phyloP scores from a whole-genome alignment of 768 basidiomycete species.

The Leccinum barrowsii region DNA sequence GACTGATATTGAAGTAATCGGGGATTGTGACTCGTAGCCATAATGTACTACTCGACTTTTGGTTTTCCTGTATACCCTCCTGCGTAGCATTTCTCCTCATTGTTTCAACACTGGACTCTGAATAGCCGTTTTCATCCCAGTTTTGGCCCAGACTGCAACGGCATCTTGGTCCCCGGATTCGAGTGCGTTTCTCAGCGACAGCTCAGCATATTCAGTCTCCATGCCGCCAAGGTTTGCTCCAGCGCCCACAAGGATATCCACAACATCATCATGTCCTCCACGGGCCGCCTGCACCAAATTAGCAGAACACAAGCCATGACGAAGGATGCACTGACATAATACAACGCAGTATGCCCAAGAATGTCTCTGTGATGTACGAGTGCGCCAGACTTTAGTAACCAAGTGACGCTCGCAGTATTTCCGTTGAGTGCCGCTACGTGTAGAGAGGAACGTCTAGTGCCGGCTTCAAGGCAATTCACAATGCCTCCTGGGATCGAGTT shows the following conservation, averaged over 20 bases:
- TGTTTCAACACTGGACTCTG: neutral
- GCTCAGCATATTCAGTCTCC: constrained; percentile 56
- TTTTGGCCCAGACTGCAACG: constrained; percentile 53
- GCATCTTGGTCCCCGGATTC: constrained; percentile 40
- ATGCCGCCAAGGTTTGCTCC: constrained; percentile 72
- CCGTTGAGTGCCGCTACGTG: constrained; percentile 79
- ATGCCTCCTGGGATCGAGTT: constrained; percentile 56
- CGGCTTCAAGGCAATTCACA: constrained; percentile 67
- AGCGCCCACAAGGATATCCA: constrained; percentile 62
- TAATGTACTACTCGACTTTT: constrained; percentile 3
- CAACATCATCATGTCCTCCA: constrained; percentile 58
- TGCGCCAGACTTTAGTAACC: constrained; percentile 69
- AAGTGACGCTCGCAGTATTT: constrained; percentile 35
- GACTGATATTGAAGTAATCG: constrained; percentile 26
- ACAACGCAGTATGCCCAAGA: constrained; percentile 80
- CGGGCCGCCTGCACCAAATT: constrained; percentile 59
- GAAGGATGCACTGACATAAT: constrained; percentile 54
- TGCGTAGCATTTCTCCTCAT: constrained; percentile 7
- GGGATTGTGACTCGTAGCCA: constrained; percentile 8
- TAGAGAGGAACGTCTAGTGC: constrained; percentile 71
- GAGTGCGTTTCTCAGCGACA: constrained; percentile 41
- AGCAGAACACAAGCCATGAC: neutral
- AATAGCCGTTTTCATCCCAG: constrained; percentile 34
- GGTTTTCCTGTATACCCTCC: constrained; percentile 15
- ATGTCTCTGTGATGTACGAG: constrained; percentile 78